phyloP scores from a whole-genome alignment of 2,329 filamentous ascomycete genomes.

The Anthostomella pinea region DNA sequence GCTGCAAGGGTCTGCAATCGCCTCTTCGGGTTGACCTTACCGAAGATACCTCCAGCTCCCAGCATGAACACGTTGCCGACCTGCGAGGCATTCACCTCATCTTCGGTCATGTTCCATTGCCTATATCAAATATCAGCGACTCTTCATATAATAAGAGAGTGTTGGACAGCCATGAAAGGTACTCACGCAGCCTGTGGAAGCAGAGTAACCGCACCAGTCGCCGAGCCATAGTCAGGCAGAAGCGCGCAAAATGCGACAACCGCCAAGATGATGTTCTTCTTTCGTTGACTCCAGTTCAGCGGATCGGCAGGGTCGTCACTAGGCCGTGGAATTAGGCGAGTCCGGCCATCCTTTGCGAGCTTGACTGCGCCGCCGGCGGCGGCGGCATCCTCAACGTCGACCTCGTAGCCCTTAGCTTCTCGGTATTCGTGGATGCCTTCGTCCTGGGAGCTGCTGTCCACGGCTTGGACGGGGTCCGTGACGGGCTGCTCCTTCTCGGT shows the following conservation, averaged over 20 bases:
- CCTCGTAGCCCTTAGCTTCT: slow-evolving; percentile 37
- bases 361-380: slow-evolving; percentile 25
- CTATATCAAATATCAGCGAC: slow-evolving; percentile 15
- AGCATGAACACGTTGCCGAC: slow-evolving; percentile 53
- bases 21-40: slow-evolving; percentile 30
- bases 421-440: slow-evolving; percentile 33
- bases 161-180: too few species aligned
- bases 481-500: slow-evolving; percentile 8
- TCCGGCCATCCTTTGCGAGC: slow-evolving; percentile 39
- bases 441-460: slow-evolving; percentile 1
- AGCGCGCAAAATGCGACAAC: slow-evolving; percentile 46
- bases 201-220: slow-evolving; percentile 42
- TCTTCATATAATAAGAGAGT: too few species aligned
- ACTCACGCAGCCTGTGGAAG: slow-evolving; percentile 41
- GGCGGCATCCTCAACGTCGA: slow-evolving; percentile 31
- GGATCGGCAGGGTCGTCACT: slow-evolving; percentile 50
- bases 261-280: slow-evolving; percentile 49
- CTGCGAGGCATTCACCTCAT: slow-evolving; percentile 49
- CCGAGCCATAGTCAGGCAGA: slow-evolving; percentile 48
- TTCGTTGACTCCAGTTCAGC: slow-evolving; percentile 49
- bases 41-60: slow-evolving; percentile 39
- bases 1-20: too few species aligned
- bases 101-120: slow-evolving; percentile 46
- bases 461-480: background rate
- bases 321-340: slow-evolving; percentile 53